Percentiles rank a stretch among this genome's conserved stretches.
Conservation (phyloP, 768 basidiomycete species). For the Nidularia pulvinata region DNA sequence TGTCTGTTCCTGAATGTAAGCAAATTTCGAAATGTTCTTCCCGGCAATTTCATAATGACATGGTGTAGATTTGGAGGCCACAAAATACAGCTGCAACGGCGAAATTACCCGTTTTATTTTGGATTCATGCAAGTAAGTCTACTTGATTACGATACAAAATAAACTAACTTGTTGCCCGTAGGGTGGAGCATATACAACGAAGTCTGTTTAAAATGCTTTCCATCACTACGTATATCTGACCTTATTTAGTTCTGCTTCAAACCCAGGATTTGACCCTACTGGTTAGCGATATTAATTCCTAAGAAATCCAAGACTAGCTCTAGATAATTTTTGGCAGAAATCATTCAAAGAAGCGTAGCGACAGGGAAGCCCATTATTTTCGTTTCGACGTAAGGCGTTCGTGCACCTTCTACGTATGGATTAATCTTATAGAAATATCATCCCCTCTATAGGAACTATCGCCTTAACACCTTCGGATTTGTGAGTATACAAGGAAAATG, state of each 20-base stretch:
- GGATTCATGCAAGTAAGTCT: conserved; percentile 26
- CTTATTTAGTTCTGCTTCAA: conserved; percentile 38
- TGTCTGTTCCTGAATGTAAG: conserved; percentile 56
- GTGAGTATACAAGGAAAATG: conserved; percentile 22
- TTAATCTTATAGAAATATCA: not conserved
- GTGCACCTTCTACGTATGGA: not conserved
- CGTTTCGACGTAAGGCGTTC: conserved; percentile 39
- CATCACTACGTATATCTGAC: not conserved
- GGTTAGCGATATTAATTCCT: conserved; percentile 24
- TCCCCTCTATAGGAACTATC: conserved; percentile 42
- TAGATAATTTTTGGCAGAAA: conserved; percentile 24
- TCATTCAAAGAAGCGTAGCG: conserved; percentile 45
- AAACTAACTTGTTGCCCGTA: conserved; percentile 10
- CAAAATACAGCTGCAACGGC: conserved; percentile 17
- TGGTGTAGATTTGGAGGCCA: conserved; percentile 31
- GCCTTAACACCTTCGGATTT: conserved; percentile 58
- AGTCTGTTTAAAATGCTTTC: conserved; percentile 20
- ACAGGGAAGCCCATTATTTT: conserved; percentile 56
- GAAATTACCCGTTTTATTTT: conserved; percentile 33
- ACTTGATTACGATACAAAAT: not conserved
- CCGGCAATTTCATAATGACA: not conserved
- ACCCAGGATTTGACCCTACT: conserved; percentile 41
- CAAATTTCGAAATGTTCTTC: not conserved
- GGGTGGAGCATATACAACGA: conserved; percentile 48
- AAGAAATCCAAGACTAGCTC: not conserved